Percentiles rank a stretch among this genome's conserved stretches.
phyloP scores from a whole-genome alignment of 2,329 filamentous ascomycete genomes.

The Cladosporium sp. region DNA sequence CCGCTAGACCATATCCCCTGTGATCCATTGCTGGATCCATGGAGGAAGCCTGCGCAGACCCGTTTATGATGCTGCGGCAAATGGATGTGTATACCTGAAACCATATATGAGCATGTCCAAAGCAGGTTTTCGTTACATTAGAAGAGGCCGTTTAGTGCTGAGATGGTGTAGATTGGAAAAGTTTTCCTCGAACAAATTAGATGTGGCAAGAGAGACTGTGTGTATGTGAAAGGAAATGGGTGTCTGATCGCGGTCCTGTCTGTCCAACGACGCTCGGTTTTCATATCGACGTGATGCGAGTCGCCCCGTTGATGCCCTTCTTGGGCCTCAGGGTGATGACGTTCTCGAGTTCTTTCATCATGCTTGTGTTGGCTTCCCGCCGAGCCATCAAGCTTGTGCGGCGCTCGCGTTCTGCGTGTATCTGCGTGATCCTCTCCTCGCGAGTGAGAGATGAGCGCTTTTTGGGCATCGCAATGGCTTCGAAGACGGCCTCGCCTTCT shows the following conservation, averaged over 20 bases:
- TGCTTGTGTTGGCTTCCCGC: constrained; percentile 75
- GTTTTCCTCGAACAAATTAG: no score
- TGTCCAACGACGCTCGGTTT: background rate
- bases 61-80: no score
- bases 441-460: constrained; percentile 65
- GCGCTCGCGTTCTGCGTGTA: constrained; percentile 78
- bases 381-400: constrained; percentile 69
- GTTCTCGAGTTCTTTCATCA: constrained; percentile 89
- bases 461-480: constrained; percentile 75
- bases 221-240: no score
- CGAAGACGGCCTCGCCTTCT: constrained; percentile 62
- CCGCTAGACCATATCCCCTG: background rate
- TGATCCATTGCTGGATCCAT: background rate
- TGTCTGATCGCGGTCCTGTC: no score
- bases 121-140: no score
- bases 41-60: background rate
- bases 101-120: no score
- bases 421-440: constrained; percentile 81
- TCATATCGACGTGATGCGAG: constrained; percentile 14
- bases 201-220: no score
- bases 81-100: no score
- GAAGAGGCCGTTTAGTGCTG: no score
- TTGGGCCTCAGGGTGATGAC: constrained; percentile 56
- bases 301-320: constrained; percentile 11
- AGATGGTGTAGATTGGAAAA: no score